Evolutionary conservation across 2,329 filamentous ascomycete genomes (phyloP).

Genomic region (Fusarium pininemorale): DNA sequence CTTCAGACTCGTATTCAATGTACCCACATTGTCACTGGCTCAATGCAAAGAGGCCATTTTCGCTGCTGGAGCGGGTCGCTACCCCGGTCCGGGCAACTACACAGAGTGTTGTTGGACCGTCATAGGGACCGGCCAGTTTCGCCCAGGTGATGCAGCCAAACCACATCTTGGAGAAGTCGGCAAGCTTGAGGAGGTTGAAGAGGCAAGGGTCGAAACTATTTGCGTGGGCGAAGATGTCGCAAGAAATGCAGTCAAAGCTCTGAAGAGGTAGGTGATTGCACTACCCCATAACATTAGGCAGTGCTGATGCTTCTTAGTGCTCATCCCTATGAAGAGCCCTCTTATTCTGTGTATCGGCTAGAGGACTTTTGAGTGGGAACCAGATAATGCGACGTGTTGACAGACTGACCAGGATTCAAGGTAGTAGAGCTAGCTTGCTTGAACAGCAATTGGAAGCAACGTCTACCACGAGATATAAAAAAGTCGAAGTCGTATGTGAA

Average conservation of each 20-base stretch:
- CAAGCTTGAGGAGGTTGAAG: background rate
- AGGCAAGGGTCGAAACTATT: background rate
- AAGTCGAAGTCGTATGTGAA: too few species aligned
- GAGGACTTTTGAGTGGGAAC: background rate
- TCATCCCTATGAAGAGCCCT: background rate
- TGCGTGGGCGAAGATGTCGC: background rate
- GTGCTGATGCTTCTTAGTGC: background rate
- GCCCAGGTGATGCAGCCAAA: background rate
- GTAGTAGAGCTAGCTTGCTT: background rate
- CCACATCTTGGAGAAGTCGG: background rate
- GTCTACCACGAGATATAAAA: background rate
- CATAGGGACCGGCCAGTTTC: background rate
- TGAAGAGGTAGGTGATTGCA: background rate
- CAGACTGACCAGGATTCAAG: accelerated
- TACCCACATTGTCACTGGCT: background rate
- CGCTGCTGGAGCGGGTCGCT: background rate
- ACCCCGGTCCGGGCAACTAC: background rate
- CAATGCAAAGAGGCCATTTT: background rate
- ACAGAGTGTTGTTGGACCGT: background rate
- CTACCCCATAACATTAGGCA: too few species aligned
- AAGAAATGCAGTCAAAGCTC: background rate
- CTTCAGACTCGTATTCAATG: background rate
- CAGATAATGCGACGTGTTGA: background rate
- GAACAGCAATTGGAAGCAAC: too few species aligned
- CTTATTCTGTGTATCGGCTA: background rate